A percentile compares a stretch with the other conserved stretches of the same genome.
Conservation (phyloP, 2,329 filamentous ascomycete genomes). For the Arthrobotrys pseudoclavata region DNA sequence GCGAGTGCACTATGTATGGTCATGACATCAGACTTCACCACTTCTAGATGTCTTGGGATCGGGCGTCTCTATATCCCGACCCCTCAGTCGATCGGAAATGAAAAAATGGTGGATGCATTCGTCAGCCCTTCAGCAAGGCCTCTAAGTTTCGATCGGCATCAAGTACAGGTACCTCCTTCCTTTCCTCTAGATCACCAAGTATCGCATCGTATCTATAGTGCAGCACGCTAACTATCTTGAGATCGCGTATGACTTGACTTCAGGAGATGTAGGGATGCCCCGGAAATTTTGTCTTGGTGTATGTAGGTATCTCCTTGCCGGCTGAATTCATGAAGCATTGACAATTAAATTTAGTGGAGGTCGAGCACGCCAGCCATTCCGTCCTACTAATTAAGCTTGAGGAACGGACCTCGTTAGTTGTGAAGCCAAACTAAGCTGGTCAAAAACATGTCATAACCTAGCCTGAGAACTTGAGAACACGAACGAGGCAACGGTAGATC, state of each 20-base stretch:
- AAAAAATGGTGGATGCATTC: constrained; percentile 9
- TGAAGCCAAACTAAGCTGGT: neutral
- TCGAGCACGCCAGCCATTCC: neutral
- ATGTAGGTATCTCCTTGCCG: neutral
- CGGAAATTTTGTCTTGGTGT: neutral
- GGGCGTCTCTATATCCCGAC: constrained; percentile 9
- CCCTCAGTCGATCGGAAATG: constrained; percentile 12
- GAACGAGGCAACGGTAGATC: neutral
- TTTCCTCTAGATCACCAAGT: constrained; percentile 8
- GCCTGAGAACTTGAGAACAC: neutral
- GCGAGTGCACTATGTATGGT: neutral
- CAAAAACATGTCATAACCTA: constrained; percentile 8
- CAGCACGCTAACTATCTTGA: constrained; percentile 43
- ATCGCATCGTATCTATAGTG: constrained; percentile 24
- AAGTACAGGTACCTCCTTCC: constrained; percentile 19
- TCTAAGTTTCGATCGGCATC: constrained; percentile 6
- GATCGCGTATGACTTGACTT: constrained; percentile 5
- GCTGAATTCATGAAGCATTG: constrained; percentile 20
- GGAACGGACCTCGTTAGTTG: neutral
- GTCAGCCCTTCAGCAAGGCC: constrained; percentile 20
- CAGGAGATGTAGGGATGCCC: neutral
- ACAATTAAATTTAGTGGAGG: constrained; percentile 2
- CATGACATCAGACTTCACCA: constrained; percentile 8
- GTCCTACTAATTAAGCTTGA: neutral
- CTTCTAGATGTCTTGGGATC: constrained; percentile 4